Conservation (phyloP, 441 rosid genomes). For the Erodium trifolium region DNA sequence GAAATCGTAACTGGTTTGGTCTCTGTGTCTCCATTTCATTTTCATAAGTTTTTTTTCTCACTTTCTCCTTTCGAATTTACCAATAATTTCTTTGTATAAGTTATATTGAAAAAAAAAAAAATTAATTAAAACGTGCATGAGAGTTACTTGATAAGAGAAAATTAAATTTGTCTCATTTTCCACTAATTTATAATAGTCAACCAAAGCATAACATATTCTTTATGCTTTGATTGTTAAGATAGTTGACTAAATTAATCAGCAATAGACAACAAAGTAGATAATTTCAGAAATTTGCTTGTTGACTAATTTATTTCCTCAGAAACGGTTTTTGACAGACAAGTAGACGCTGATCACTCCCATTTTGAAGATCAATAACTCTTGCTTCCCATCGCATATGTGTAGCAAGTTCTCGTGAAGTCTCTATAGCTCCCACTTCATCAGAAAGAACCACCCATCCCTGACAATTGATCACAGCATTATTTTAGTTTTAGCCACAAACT, state of each 20-base stretch:
- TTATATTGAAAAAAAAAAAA: too few relatives aligned
- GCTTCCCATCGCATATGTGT: slow-evolving; percentile 92
- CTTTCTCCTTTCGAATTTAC: too few relatives aligned
- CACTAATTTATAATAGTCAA: background rate
- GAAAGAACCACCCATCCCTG: slow-evolving; percentile 89
- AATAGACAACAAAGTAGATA: too few relatives aligned
- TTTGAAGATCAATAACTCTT: slow-evolving; percentile 84
- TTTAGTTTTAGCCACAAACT: slow-evolving; percentile 2
- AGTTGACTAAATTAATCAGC: background rate
- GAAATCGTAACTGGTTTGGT: slow-evolving; percentile 19
- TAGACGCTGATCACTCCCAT: slow-evolving; percentile 87
- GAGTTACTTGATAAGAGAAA: too few relatives aligned
- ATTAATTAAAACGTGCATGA: too few relatives aligned
- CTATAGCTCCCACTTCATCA: slow-evolving; percentile 68
- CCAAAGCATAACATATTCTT: background rate
- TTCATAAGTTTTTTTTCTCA: too few relatives aligned
- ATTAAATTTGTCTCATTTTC: too few relatives aligned
- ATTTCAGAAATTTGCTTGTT: too few relatives aligned
- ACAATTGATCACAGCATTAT: slow-evolving; percentile 10
- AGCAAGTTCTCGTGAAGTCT: slow-evolving; percentile 68
- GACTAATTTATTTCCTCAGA: slow-evolving; percentile 45
- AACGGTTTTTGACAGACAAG: slow-evolving; percentile 96
- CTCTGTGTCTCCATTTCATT: background rate
- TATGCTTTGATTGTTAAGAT: too few relatives aligned
- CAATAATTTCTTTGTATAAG: too few relatives aligned